phyloP scores from a whole-genome alignment of 2,329 filamentous ascomycete genomes.

The Talaromyces sp. region DNA sequence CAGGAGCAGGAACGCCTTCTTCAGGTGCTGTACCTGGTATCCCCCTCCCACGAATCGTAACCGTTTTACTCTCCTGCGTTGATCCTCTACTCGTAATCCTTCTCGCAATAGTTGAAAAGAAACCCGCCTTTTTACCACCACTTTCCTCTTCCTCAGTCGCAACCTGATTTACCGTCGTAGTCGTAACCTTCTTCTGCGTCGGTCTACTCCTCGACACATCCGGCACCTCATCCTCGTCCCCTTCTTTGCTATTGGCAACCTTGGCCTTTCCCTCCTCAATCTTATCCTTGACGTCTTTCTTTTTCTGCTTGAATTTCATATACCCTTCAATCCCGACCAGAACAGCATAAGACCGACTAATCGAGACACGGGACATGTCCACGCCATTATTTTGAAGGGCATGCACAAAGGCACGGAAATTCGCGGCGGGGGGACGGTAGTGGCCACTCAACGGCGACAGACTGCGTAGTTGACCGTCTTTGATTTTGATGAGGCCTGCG shows the following conservation, averaged over 20 bases:
- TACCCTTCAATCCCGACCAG: slow-evolving; percentile 82
- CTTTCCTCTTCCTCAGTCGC: background rate
- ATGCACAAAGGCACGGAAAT: slow-evolving; percentile 78
- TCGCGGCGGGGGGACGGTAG: slow-evolving; percentile 78
- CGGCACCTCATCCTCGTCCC: background rate
- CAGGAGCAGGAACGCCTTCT: slow-evolving; percentile 29
- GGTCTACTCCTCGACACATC: slow-evolving; percentile 4
- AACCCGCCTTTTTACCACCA: background rate
- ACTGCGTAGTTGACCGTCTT: slow-evolving; percentile 71
- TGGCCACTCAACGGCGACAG: slow-evolving; percentile 72
- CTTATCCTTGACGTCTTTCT: slow-evolving; percentile 55
- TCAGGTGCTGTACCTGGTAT: slow-evolving; percentile 28
- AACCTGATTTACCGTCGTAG: background rate
- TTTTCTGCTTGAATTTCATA: slow-evolving; percentile 63
- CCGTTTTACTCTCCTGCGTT: background rate
- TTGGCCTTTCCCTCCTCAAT: slow-evolving; percentile 54
- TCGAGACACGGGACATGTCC: slow-evolving; percentile 75
- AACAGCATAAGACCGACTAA: slow-evolving; percentile 78
- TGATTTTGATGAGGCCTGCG: slow-evolving; percentile 82
- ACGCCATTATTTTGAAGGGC: slow-evolving; percentile 70
- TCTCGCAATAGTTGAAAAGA: slow-evolving; percentile 5
- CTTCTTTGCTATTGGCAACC: slow-evolving; percentile 33
- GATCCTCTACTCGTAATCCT: slow-evolving; percentile 1
- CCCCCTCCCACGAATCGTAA: slow-evolving; percentile 15
- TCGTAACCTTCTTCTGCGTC: slow-evolving; percentile 10